Conservation (phyloP, 495 filamentous ascomycete genomes). For the Penicillium pulvis region DNA sequence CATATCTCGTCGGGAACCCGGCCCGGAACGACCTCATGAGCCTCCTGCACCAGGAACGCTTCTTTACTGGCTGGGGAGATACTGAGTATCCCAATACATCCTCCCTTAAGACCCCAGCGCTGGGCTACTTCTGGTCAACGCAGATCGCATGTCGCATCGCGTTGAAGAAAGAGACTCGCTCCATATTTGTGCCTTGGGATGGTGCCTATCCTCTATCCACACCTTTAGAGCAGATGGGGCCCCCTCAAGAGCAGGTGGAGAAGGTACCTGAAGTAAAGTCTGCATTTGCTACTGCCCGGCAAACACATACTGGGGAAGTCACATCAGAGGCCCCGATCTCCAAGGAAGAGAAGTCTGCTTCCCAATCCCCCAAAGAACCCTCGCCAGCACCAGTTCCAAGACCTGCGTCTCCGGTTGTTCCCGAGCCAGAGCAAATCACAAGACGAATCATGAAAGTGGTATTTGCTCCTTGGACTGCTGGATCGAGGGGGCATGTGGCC, state of each 20-base stretch:
- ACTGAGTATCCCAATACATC: constrained; percentile 18
- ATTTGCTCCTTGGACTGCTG: constrained; percentile 68
- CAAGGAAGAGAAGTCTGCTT: background rate
- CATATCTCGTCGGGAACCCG: constrained; percentile 42
- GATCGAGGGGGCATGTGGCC: constrained; percentile 1
- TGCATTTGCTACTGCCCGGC: constrained; percentile 5
- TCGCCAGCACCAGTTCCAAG: background rate
- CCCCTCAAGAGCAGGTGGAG: constrained; percentile 1
- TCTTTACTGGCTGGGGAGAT: constrained; percentile 94
- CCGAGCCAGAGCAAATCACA: constrained; percentile 28
- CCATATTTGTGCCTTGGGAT: constrained; percentile 1
- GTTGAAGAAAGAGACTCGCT: constrained; percentile 56
- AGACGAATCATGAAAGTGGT: constrained; percentile 75
- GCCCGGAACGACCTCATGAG: constrained; percentile 54
- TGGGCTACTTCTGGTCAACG: constrained; percentile 89
- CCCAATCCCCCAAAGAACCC: background rate
- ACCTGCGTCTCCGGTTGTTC: background rate
- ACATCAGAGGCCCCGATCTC: background rate
- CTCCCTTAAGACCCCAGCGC: constrained; percentile 74
- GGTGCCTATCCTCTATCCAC: constrained; percentile 10
- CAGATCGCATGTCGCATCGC: constrained; percentile 82
- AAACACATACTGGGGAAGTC: constrained; percentile 2
- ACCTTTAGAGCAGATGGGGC: constrained; percentile 13
- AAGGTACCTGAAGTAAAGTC: background rate
- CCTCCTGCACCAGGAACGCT: constrained; percentile 88